Base-by-base conservation (phyloP, 2,329 filamentous ascomycete genomes). In the Penicillium corylophilum region DNA sequence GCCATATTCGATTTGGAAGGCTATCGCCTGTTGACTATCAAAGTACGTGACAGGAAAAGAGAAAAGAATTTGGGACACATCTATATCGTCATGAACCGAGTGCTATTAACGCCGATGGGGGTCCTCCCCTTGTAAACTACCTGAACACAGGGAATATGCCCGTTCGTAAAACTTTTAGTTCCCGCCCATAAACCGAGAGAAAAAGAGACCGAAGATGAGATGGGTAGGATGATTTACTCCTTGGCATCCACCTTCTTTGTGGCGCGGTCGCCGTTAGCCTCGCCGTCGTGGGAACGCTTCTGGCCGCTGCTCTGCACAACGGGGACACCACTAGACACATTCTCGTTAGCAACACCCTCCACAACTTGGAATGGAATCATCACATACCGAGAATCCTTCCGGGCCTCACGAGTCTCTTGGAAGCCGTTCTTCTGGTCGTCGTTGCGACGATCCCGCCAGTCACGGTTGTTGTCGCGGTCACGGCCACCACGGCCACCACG, bases 161-260 rank as follows among this genome's bases (percentile, higher is more conserved):
- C 56, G 55, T 63, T 56, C 55, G 54, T 53, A 55, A 62, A 53
- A 63, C 57, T 63, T 63, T 61, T 61, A 31, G 43, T 52, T 54
- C 44, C 51, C 53, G 50, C 51, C 53, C 44, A 57, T 45, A 48
- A 50, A 49, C 48, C 54, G 31, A 58, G 44, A 56, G 48, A 51
- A 53, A 57, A 48, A 57, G 39, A 41, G 20, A 59, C 39, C 38
- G 57, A 55, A 55, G 53, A 20, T 42, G 35, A 53, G 31, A 20
- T 24, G 47, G 46, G 15, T 20, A 23, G 20, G 20, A 16, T 15
- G 15, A 24, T 41, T 66, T 67, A 73, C 58, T 74, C 70, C 66
- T 76, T 77, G 46, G 65, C 60, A 61, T 79, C 77, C 35, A 76
- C 70, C 65, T 80, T 80, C 69, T 80, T 80, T 22, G 72, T 62